Evolutionary conservation across 169 alveolate species (phyloP).

Genomic region (Ichthyophthirius multifiliis): DNA sequence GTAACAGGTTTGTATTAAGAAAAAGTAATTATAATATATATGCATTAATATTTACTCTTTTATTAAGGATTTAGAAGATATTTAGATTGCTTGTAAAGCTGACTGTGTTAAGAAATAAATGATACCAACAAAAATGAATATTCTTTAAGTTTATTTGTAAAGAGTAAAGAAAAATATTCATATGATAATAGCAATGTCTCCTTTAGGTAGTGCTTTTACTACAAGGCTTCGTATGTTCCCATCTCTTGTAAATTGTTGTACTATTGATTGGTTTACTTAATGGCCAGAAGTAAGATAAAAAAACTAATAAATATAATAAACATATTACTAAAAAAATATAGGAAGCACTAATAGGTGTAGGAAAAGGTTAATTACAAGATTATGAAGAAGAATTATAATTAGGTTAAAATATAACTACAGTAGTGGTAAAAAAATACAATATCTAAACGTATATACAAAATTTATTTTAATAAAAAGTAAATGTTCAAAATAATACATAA

Average conservation of each 20-base stretch:
- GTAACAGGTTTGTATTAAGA: slow-evolving; percentile 91
- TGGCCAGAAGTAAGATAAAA: slow-evolving; percentile 89
- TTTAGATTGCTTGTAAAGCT: slow-evolving; percentile 75
- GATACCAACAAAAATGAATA: slow-evolving; percentile 90
- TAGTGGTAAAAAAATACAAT: background rate
- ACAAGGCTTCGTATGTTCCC: slow-evolving; percentile 94
- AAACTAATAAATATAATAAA: background rate
- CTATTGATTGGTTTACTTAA: slow-evolving; percentile 94
- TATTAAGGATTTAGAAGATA: slow-evolving; percentile 89
- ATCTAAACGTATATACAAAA: background rate
- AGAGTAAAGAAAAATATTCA: slow-evolving; percentile 92
- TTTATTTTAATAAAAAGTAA: slow-evolving; percentile 45
- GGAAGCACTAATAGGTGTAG: slow-evolving; percentile 90
- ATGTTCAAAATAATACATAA: slow-evolving; percentile 90
- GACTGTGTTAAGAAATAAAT: slow-evolving; percentile 85
- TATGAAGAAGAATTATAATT: slow-evolving; percentile 59
- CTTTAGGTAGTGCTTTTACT: slow-evolving; percentile 89
- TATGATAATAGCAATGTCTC: slow-evolving; percentile 91
- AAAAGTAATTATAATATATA: background rate
- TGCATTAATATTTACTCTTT: background rate
- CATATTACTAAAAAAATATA: background rate
- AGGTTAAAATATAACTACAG: background rate
- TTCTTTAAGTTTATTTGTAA: slow-evolving; percentile 85
- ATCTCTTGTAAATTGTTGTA: slow-evolving; percentile 91
- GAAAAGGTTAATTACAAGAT: slow-evolving; percentile 83